Evolutionary conservation across 371 early-diverging fungal species (phyloP), one percentile per base, ranked within the genome.

Genomic region (Apophysomyces variabilis): DNA sequence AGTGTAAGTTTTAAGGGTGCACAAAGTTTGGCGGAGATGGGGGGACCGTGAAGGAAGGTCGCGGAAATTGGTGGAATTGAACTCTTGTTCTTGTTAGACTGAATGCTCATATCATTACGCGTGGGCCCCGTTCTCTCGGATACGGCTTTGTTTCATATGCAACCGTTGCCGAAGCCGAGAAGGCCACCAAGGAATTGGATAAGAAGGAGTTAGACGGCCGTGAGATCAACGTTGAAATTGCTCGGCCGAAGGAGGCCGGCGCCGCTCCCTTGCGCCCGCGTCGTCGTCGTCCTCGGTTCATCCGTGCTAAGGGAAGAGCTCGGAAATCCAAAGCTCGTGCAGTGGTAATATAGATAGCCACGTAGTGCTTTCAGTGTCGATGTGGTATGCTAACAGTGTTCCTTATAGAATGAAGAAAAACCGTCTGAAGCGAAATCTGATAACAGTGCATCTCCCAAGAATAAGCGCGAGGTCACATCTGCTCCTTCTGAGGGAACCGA

Each of bases 111-210:
- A 82, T 94, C 62, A 90, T 94, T 72, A 86, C 83, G 62, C 88
- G 90, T 54, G 84, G 87, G 38, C 71, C 76, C 54, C 90, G 93
- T 62, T 91, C 94, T 18, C 85, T 90, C 57, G 95, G 94, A 44
- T 96, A 90, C 77, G 97, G 95, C n/a, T 96, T 96, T 73, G 91
- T 96, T 16, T 84, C 93, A 39, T 95, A 88, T 73, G 88, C 80
- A 58, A 88, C 87, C 16, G 79, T 85, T 39, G 89, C 74, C 37
- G 89, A 91, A 46, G 91, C 89, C 61, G 74, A 89, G 67, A 83
- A 84, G 73, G 96, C 95, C 38, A 89, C 90, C 45, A 72, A 78
- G 35, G 67, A 81, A 56, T 72, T 90, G 57, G 78, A 93, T 84
- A 84, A 89, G 72, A 74, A 74, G 65, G 89, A 89, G 65, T 71